Percentiles rank a stretch among this genome's conserved stretches.
Conservation (phyloP, 2,329 filamentous ascomycete species). For the Xylariaceae sp. region DNA sequence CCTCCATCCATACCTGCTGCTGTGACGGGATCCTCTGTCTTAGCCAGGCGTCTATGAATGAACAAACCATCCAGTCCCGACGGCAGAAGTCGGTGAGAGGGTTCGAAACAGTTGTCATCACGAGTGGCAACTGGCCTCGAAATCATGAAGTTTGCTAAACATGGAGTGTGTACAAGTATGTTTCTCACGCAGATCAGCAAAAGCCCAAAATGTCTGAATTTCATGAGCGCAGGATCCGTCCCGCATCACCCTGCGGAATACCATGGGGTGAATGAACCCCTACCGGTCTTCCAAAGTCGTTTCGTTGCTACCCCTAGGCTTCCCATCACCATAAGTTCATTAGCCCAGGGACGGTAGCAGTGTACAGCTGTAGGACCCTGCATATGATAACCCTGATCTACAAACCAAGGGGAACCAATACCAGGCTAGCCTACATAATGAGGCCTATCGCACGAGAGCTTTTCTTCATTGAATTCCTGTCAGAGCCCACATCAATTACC, state of each 20-base stretch:
- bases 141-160: not conserved
- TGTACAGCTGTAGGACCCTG: slow-evolving; percentile 1
- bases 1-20: not conserved
- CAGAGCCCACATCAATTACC: not conserved
- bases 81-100: not conserved
- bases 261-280: too few relatives aligned
- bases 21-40: not conserved
- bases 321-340: not conserved
- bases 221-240: too few relatives aligned
- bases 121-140: not conserved
- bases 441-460: not conserved
- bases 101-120: not conserved
- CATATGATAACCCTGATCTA: not conserved
- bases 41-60: not conserved
- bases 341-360: not conserved
- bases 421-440: not conserved
- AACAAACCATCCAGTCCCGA: not conserved
- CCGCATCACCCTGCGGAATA: too few relatives aligned
- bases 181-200: not conserved
- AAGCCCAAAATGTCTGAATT: too few relatives aligned
- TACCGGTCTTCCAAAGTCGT: not conserved
- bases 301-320: not conserved
- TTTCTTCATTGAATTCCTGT: not conserved
- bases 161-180: not conserved
- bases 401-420: not conserved